Base-by-base conservation (phyloP, 495 filamentous ascomycete species). In the Tricharina praecox region DNA sequence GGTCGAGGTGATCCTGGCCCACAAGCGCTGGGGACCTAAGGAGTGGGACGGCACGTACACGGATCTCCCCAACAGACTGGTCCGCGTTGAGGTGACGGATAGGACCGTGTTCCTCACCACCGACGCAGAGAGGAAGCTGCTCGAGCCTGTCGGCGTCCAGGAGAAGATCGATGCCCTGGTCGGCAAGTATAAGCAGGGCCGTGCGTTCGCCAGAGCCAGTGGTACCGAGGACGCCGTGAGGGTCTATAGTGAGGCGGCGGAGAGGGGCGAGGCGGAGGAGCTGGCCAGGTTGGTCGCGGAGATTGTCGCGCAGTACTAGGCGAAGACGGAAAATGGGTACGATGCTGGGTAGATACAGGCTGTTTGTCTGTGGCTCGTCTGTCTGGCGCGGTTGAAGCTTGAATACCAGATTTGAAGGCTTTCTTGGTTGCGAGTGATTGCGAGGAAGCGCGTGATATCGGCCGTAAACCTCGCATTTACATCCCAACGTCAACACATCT, bases 151-250 rank as follows among this genome's bases (percentile, higher is more conserved):
- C 1, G 81, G 82, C 24, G 74, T 82, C 30, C 90, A 97, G 66
- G 70, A 68, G 5, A 73, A 81, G 59, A 94, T 97, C 53, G 87
- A 96, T 64, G 73, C 74, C 23, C 67, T 82, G 35, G 86, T 94
- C 30, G 80, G 78, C 55, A 93, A 93, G 57, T 93, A 85, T 64
- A 85, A 84, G 60, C 79, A 86, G 52, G 90, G 87, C 3, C 72
- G 90, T 35, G 76, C 81, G 35, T 97, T 97, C 63, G 90, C 85
- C 21, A 77, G 90, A 53, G 85, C 90, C 19, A 86, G 80, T 51
- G 90, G 90, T 28, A 97, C 90, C 1, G 90, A 97, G 64, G 90
- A 97, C 65, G 90, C 85, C 0, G 85, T 94, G 48, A 71, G 90
- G 53, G 87, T 97, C 19, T 97, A 97, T 63, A 86, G 87, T n/a